A percentile compares a stretch with the other conserved stretches of the same genome.
phyloP scores from a whole-genome alignment of 2,329 filamentous ascomycete species.

The Ceratocystis destructans region DNA sequence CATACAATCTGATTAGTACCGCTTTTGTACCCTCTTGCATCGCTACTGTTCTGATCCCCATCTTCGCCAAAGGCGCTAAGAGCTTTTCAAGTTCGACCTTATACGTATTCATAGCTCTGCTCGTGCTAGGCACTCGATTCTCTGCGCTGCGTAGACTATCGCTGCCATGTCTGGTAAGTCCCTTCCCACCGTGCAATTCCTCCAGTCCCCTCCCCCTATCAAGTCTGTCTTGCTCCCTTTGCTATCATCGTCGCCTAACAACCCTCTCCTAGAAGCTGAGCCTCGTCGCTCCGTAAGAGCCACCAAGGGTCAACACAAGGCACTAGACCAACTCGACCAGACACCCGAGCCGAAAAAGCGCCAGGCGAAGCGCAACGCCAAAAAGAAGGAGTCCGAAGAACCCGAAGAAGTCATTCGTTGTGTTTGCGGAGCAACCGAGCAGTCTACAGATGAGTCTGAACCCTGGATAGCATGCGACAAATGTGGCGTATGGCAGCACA shows the following conservation, averaged over 20 bases:
- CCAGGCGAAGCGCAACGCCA: slow-evolving; percentile 40
- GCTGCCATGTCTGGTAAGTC: slow-evolving; percentile 7
- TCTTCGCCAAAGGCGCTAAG: not conserved
- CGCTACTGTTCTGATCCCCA: not conserved
- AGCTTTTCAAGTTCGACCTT: not conserved
- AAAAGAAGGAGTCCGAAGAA: slow-evolving; percentile 34
- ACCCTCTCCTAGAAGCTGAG: slow-evolving; percentile 42
- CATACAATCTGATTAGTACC: not conserved
- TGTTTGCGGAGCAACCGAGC: slow-evolving; percentile 76
- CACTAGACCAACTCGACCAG: slow-evolving; percentile 61
- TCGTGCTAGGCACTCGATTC: not conserved
- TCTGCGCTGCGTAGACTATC: not conserved
- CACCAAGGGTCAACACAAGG: slow-evolving; percentile 94
- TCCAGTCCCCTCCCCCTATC: not conserved
- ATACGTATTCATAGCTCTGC: not conserved
- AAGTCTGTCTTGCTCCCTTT: not conserved
- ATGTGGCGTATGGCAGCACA: slow-evolving; percentile 93
- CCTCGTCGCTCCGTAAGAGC: slow-evolving; percentile 86
- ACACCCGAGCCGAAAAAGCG: slow-evolving; percentile 40
- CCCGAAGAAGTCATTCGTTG: slow-evolving; percentile 72
- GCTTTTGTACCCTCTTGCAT: not conserved
- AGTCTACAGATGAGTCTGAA: slow-evolving; percentile 72
- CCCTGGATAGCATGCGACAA: slow-evolving; percentile 94
- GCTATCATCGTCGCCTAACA: slow-evolving; percentile 19
- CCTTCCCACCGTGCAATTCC: not conserved